phyloP scores from a whole-genome alignment of 306 rosid genomes.

The Glycine tomentella region DNA sequence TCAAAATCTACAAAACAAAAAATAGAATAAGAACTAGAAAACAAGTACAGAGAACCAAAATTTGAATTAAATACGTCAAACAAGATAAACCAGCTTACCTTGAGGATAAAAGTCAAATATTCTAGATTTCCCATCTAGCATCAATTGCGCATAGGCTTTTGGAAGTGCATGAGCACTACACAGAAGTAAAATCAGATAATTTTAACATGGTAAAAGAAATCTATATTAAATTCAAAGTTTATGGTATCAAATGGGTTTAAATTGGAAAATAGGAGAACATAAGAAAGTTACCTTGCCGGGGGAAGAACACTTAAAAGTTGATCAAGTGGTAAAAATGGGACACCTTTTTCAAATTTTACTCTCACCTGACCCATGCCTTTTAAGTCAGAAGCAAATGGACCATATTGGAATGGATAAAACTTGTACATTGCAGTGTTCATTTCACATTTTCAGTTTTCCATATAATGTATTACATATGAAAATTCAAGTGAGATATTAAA shows the following conservation, averaged over 20 bases:
- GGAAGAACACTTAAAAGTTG: slow-evolving; percentile 67
- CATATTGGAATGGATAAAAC: slow-evolving; percentile 64
- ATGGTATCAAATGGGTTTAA: background rate
- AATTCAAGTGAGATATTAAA: background rate
- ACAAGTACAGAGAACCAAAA: background rate
- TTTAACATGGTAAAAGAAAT: background rate
- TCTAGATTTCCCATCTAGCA: slow-evolving; percentile 51
- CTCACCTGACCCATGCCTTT: slow-evolving; percentile 60
- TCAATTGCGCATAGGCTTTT: slow-evolving; percentile 39
- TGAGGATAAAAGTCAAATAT: slow-evolving; percentile 60
- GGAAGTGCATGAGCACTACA: slow-evolving; percentile 68
- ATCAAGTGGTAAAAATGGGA: slow-evolving; percentile 64
- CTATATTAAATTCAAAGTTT: background rate
- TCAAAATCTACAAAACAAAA: slow-evolving; percentile 53
- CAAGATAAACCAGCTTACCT: slow-evolving; percentile 41
- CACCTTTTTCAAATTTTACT: slow-evolving; percentile 51
- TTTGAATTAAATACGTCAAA: background rate
- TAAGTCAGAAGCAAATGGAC: slow-evolving; percentile 68
- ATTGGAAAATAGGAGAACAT: background rate
- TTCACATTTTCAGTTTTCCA: background rate
- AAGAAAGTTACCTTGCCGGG: slow-evolving; percentile 50
- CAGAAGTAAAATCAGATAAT: background rate
- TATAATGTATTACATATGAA: background rate
- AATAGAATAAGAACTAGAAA: slow-evolving; percentile 9
- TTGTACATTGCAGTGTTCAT: slow-evolving; percentile 31